Conservation (phyloP, 2,329 filamentous ascomycete genomes). For the Colletotrichum neosansevieriae region DNA sequence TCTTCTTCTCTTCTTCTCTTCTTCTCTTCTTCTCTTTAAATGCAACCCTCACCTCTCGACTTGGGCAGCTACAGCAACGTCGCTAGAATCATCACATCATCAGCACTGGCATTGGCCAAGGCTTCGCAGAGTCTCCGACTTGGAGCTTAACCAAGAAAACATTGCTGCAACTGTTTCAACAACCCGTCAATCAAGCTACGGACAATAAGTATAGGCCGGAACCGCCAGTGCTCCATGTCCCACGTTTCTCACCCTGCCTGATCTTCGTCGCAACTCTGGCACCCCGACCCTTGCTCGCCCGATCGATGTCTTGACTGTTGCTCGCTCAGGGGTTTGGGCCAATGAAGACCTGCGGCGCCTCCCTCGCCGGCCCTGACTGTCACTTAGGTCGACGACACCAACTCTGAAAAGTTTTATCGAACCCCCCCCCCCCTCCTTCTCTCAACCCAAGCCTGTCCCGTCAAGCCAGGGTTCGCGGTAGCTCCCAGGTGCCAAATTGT, state of each 20-base stretch:
- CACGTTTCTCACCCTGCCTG: conserved; percentile 35
- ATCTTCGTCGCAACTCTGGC: conserved; percentile 36
- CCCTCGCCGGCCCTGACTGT: conserved; percentile 22
- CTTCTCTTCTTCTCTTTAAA: background rate
- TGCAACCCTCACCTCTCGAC: background rate
- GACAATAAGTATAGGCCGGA: conserved; percentile 26
- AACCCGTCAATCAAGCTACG: conserved; percentile 4
- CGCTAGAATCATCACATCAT: background rate
- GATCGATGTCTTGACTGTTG: conserved; percentile 32
- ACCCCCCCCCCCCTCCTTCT: background rate
- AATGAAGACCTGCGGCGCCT: conserved; percentile 14
- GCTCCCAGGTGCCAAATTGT: conserved; percentile 6
- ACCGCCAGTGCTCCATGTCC: conserved; percentile 30
- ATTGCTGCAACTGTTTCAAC: conserved; percentile 28
- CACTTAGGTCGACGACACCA: conserved; percentile 26
- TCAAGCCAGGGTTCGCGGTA: background rate
- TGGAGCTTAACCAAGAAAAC: conserved; percentile 8
- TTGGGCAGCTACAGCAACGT: background rate
- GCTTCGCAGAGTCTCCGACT: background rate
- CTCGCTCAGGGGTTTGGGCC: background rate
- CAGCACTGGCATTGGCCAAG: conserved; percentile 1
- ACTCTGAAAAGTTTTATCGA: conserved; percentile 30
- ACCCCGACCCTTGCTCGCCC: conserved; percentile 20
- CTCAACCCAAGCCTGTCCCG: background rate
- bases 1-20: too few relatives aligned